phyloP scores from a whole-genome alignment of 257 asterid genomes.

The Solanum bulbocastanum region DNA sequence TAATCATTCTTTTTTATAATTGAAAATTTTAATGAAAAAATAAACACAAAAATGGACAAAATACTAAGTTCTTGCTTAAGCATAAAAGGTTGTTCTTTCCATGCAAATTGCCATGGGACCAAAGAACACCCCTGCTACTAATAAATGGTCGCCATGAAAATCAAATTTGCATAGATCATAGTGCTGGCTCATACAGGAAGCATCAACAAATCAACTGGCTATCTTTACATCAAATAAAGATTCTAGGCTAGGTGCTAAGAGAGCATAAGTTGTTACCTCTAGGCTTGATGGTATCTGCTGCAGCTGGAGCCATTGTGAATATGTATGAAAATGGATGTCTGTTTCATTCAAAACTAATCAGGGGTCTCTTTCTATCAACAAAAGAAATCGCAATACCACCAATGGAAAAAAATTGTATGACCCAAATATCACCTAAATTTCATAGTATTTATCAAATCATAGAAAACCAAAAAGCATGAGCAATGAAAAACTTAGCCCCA shows the following conservation, averaged over 20 bases:
- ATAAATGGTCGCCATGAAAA: background rate
- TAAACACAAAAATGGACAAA: background rate
- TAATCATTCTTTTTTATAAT: background rate
- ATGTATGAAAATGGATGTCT: background rate
- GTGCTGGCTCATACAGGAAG: background rate
- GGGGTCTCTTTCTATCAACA: background rate
- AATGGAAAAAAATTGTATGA: background rate
- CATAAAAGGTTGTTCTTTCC: background rate
- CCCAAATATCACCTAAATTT: background rate
- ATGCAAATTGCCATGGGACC: background rate
- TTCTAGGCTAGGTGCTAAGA: background rate
- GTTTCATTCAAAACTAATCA: conserved; percentile 3
- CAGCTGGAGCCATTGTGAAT: conserved; percentile 5
- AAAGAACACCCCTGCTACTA: background rate
- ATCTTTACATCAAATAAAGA: background rate
- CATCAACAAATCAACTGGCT: background rate
- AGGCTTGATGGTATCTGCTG: conserved; percentile 6
- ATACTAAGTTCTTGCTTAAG: background rate
- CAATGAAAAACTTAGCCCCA: background rate
- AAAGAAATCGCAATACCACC: background rate
- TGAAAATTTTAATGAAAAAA: background rate
- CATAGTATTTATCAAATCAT: background rate
- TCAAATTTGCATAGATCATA: background rate
- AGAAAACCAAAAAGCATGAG: background rate
- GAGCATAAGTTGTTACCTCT: background rate